A percentile compares a stretch with the other conserved stretches of the same genome.
Conservation (phyloP, 352 stramenopile species). For the Pythium vanterpoolii region DNA sequence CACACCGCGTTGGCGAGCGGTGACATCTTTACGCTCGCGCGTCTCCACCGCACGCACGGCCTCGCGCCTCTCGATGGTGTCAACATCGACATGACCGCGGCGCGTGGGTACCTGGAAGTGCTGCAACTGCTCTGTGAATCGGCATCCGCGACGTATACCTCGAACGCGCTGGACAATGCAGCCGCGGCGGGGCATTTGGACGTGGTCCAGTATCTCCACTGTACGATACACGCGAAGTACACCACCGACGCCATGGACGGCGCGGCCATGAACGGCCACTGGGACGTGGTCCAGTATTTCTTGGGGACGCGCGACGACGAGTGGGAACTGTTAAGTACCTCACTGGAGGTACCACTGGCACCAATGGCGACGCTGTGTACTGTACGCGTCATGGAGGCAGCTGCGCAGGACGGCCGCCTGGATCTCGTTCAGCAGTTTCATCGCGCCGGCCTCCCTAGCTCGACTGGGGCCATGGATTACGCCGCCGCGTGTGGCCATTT, state of each 20-base stretch:
- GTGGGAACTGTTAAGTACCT: not conserved
- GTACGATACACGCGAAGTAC: not conserved
- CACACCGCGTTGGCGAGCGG: not conserved
- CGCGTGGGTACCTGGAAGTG: not conserved
- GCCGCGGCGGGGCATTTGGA: not conserved
- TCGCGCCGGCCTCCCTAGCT: conserved; percentile 23
- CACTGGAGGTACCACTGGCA: not conserved
- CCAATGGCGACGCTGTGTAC: not conserved
- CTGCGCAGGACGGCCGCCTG: not conserved
- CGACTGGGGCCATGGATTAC: conserved; percentile 20
- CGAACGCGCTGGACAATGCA: not conserved
- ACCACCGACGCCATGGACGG: conserved; percentile 1
- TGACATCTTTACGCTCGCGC: conserved; percentile 3
- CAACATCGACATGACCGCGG: not conserved
- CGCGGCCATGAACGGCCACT: conserved; percentile 25
- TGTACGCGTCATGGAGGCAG: conserved; percentile 16
- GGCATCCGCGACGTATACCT: not conserved
- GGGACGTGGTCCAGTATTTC: conserved; percentile 25
- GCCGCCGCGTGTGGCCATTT: conserved; percentile 10
- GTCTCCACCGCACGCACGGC: not conserved
- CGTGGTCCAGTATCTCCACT: not conserved
- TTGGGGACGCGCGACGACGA: conserved; percentile 2
- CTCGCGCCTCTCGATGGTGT: not conserved
- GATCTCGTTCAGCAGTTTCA: conserved; percentile 27
- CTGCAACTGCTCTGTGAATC: not conserved